Evolutionary conservation across 495 filamentous ascomycete species (phyloP).

Genomic region (Penicillium psychrofluorescens): DNA sequence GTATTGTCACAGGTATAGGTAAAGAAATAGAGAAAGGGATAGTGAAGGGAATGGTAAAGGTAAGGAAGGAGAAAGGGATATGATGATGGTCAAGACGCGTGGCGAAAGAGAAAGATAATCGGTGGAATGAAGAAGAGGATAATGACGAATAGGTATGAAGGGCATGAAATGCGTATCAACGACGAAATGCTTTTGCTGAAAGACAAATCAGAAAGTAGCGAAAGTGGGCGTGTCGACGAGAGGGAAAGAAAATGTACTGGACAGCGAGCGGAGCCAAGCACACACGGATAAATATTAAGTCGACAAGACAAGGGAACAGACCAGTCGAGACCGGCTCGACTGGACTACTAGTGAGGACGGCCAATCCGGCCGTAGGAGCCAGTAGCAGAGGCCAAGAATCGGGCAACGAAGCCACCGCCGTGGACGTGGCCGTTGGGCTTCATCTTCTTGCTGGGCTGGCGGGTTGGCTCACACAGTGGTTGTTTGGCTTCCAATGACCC

Average conservation of each 20-base stretch:
- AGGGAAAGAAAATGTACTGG: too few relatives aligned
- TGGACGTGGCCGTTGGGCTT: conserved; percentile 20
- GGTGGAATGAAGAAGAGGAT: too few relatives aligned
- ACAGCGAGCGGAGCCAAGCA: too few relatives aligned
- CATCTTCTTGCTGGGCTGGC: conserved; percentile 39
- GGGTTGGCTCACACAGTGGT: conserved; percentile 12
- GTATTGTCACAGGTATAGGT: conserved; percentile 17
- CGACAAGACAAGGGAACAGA: not conserved
- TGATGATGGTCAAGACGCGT: too few relatives aligned
- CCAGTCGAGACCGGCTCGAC: conserved; percentile 17
- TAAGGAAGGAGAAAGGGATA: too few relatives aligned
- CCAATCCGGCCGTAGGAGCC: conserved; percentile 33
- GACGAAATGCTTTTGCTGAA: too few relatives aligned
- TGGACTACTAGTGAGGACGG: conserved; percentile 21
- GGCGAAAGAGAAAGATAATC: too few relatives aligned
- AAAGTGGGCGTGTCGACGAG: too few relatives aligned
- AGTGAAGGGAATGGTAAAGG: not conserved
- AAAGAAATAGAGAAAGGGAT: not conserved
- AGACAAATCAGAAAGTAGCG: too few relatives aligned
- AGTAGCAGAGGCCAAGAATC: conserved; percentile 37
- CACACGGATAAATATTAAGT: not conserved
- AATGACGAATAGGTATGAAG: too few relatives aligned
- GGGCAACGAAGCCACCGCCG: conserved; percentile 32
- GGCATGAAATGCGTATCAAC: too few relatives aligned
- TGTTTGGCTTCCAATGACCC: conserved; percentile 16